Percentiles rank a stretch among this genome's conserved stretches.
phyloP scores from a whole-genome alignment of 1,284 basidiomycete genomes.

The Malassezia obtusa region DNA sequence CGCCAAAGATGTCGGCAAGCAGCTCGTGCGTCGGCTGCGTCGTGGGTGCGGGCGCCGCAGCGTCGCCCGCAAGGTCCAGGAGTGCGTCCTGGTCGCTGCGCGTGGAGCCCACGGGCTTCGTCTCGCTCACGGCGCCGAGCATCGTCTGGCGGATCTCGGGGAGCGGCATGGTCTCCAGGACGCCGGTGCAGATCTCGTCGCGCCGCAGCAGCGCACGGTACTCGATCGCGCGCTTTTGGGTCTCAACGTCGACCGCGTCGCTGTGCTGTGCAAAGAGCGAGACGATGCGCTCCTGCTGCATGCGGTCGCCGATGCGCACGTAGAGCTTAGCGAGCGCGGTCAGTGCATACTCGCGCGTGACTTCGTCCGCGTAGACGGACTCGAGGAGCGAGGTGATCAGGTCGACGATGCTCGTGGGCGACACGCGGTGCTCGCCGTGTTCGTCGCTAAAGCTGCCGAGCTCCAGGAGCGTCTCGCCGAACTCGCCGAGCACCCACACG shows the following conservation, averaged over 20 bases:
- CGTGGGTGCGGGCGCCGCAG: slow-evolving; percentile 11
- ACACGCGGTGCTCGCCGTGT: slow-evolving; percentile 62
- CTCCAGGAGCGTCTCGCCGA: slow-evolving; percentile 79
- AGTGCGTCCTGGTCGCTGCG: slow-evolving; percentile 20
- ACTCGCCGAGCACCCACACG: slow-evolving; percentile 95
- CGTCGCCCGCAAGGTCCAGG: background rate
- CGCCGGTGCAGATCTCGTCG: slow-evolving; percentile 67
- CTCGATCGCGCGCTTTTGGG: slow-evolving; percentile 92
- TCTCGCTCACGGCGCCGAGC: slow-evolving; percentile 39
- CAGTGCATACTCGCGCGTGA: slow-evolving; percentile 83
- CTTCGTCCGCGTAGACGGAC: slow-evolving; percentile 86
- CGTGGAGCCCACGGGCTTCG: slow-evolving; percentile 40
- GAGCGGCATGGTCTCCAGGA: slow-evolving; percentile 94
- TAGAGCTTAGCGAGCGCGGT: slow-evolving; percentile 83
- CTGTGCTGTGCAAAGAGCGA: slow-evolving; percentile 66
- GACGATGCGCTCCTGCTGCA: slow-evolving; percentile 63
- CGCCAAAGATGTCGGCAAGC: slow-evolving; percentile 75
- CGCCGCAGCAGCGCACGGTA: slow-evolving; percentile 70
- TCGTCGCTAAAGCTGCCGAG: slow-evolving; percentile 61
- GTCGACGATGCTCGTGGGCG: slow-evolving; percentile 73
- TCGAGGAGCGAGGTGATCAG: slow-evolving; percentile 76
- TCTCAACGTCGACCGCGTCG: slow-evolving; percentile 76
- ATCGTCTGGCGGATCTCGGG: slow-evolving; percentile 64
- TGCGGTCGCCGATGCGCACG: slow-evolving; percentile 57
- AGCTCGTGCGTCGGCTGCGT: slow-evolving; percentile 54